Percentiles rank a stretch among this genome's conserved stretches.
Evolutionary conservation across 352 stramenopile species (phyloP).

Genomic region (Pythium sp.): DNA sequence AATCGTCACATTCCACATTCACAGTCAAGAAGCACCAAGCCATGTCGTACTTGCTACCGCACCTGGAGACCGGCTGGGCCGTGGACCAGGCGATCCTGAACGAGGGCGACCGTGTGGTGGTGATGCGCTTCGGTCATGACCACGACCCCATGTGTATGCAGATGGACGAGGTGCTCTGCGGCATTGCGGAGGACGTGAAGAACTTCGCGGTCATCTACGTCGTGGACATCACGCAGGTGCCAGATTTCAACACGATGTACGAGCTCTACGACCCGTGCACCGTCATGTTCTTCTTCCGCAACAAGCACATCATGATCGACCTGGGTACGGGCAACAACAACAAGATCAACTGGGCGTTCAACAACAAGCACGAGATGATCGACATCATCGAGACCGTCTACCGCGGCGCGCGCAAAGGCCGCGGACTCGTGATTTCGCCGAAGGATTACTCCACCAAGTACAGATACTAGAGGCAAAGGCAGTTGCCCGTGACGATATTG

Average conservation of each 20-base stretch:
- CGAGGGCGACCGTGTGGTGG: conserved; percentile 97
- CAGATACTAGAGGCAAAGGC: conserved; percentile 81
- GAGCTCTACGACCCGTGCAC: conserved; percentile 99
- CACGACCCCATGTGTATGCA: conserved; percentile 98
- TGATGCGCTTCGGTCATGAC: conserved; percentile 99
- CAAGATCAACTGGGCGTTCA: conserved; percentile 99
- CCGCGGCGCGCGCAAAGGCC: conserved; percentile 94
- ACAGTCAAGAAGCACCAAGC: background rate
- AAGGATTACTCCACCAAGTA: conserved; percentile 99
- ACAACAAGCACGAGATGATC: conserved; percentile 98
- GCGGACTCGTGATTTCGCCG: conserved; percentile 97
- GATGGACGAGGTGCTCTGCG: conserved; percentile 96
- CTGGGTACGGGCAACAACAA: conserved; percentile 99
- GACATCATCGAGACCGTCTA: conserved; percentile 99
- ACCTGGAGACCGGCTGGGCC: conserved; percentile 96
- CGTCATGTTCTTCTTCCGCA: conserved; percentile 99
- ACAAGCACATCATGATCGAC: conserved; percentile 99
- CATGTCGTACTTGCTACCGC: conserved; percentile 98
- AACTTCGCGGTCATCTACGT: conserved; percentile 99
- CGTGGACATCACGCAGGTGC: conserved; percentile 92
- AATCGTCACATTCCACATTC: background rate
- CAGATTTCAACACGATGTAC: conserved; percentile 99
- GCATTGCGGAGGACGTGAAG: conserved; percentile 98
- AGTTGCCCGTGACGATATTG: background rate
- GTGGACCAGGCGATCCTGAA: conserved; percentile 99